Percentiles rank a stretch among this genome's conserved stretches.
Evolutionary conservation across 306 rosid genomes (phyloP).

Genomic region (Coriaria nepalensis): DNA sequence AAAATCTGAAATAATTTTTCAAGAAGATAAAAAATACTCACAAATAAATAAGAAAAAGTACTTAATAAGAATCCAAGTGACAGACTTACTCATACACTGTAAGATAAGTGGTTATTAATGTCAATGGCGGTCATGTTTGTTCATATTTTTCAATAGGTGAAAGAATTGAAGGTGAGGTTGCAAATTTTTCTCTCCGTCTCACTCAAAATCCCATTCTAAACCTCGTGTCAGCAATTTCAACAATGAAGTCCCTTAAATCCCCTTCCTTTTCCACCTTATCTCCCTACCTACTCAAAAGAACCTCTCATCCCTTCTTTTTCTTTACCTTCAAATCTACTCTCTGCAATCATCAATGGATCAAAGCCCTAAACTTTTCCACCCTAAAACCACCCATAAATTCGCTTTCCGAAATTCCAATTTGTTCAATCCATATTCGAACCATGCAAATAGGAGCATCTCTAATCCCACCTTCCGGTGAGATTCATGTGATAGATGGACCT

Average conservation of each 20-base stretch:
- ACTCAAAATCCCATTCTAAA: background rate
- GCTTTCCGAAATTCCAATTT: slow-evolving; percentile 12
- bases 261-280: slow-evolving; percentile 36
- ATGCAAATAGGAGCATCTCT: slow-evolving; percentile 24
- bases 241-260: slow-evolving; percentile 44
- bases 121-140: too few species aligned
- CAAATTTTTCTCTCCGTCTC: too few species aligned
- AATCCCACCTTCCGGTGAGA: slow-evolving; percentile 42
- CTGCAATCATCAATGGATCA: slow-evolving; percentile 10
- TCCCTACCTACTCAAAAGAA: slow-evolving; percentile 22
- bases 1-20: too few species aligned
- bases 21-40: too few species aligned
- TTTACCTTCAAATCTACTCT: slow-evolving; percentile 15
- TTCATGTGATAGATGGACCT: slow-evolving; percentile 83
- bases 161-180: too few species aligned
- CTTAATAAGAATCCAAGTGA: too few species aligned
- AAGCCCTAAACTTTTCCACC: slow-evolving; percentile 18
- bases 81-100: too few species aligned
- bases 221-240: slow-evolving; percentile 20
- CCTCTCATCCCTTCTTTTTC: slow-evolving; percentile 26
- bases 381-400: slow-evolving; percentile 20
- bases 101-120: too few species aligned
- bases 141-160: too few species aligned
- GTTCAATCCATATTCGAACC: slow-evolving; percentile 22
- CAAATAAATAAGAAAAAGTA: too few species aligned